phyloP scores from a whole-genome alignment of 2,329 filamentous ascomycete genomes.

The Neopestalotiopsis sp. region DNA sequence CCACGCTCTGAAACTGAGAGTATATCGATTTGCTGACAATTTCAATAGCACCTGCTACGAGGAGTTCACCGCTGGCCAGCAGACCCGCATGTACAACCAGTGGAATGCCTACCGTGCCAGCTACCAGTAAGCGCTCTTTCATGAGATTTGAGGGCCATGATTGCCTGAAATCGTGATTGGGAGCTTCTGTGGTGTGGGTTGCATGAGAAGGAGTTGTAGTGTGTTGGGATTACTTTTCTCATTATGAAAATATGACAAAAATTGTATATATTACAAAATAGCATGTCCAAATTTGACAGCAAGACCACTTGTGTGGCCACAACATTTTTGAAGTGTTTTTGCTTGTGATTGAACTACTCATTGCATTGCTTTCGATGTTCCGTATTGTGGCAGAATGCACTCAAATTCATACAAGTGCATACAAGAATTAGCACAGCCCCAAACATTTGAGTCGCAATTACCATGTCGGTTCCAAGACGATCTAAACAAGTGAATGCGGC shows the following conservation, averaged over 20 bases:
- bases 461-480: too few relatives aligned
- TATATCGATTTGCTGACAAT: slow-evolving; percentile 27
- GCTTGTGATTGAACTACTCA: too few relatives aligned
- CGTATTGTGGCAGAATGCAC: too few relatives aligned
- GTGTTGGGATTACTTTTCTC: neutral
- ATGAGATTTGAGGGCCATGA: too few relatives aligned
- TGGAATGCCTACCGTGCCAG: slow-evolving; percentile 43
- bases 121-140: slow-evolving; percentile 11
- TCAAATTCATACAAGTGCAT: too few relatives aligned
- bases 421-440: too few relatives aligned
- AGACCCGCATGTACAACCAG: slow-evolving; percentile 44
- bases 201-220: neutral
- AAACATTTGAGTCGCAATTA: too few relatives aligned
- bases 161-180: too few relatives aligned
- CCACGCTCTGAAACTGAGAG: neutral
- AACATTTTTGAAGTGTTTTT: neutral
- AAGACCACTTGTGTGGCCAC: neutral
- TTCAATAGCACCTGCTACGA: slow-evolving; percentile 45
- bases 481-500: neutral
- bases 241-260: neutral
- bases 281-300: neutral
- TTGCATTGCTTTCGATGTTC: too few relatives aligned
- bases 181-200: neutral
- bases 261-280: neutral
- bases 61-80: slow-evolving; percentile 50